Percentiles rank a stretch among this genome's conserved stretches.
Evolutionary conservation across 1,284 basidiomycete genomes (phyloP).

Genomic region (Puccinia hordei): DNA sequence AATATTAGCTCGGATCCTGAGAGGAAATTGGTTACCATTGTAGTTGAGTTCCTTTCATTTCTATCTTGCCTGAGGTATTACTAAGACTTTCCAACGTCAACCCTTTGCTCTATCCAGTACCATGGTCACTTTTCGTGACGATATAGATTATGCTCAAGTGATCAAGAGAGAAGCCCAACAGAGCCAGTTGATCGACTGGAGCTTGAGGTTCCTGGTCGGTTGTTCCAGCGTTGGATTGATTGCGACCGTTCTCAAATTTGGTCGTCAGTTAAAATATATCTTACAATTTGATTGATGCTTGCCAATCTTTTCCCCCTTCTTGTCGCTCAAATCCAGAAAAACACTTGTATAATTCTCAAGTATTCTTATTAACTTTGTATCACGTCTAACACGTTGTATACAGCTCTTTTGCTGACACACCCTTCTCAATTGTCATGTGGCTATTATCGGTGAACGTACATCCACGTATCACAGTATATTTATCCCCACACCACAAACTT

Average conservation of each 20-base stretch:
- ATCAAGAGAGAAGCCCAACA: conserved; percentile 37
- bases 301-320: background rate
- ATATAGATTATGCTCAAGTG: conserved; percentile 47
- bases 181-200: conserved; percentile 42
- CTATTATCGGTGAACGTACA: too few relatives aligned
- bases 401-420: too few relatives aligned
- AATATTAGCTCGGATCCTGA: conserved; percentile 47
- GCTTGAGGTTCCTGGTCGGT: conserved; percentile 22
- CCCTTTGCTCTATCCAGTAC: conserved; percentile 66
- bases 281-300: background rate
- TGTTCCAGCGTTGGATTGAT: conserved; percentile 32
- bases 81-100: conserved; percentile 59
- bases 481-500: too few relatives aligned
- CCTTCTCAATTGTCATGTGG: too few relatives aligned
- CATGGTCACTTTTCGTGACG: conserved; percentile 49
- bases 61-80: conserved; percentile 79
- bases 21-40: conserved; percentile 46
- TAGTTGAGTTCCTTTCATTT: conserved; percentile 58
- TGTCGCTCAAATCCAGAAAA: background rate
- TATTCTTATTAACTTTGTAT: too few relatives aligned
- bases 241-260: conserved; percentile 10
- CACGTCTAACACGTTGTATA: too few relatives aligned
- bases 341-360: background rate
- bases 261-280: background rate
- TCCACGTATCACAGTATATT: too few relatives aligned